Percentiles rank a stretch among this genome's conserved stretches.
These are phyloP conservation scores for Aspergillus hiratsukae DNA, from an alignment of 2,329 filamentous ascomycete genomes.

Conservation along the genomic window DNA sequence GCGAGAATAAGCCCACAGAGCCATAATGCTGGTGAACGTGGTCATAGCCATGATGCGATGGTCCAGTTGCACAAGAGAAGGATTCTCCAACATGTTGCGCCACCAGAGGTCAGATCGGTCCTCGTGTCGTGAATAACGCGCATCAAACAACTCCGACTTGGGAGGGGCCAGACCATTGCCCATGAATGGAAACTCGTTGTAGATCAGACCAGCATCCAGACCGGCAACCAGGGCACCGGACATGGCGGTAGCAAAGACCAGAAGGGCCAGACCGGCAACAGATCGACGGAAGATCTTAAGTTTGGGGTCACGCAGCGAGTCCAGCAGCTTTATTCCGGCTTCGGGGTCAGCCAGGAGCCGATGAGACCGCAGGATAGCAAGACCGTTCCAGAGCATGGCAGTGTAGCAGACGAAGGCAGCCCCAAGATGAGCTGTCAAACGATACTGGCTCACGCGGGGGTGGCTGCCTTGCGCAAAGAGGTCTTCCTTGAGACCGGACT, in stretches of 20 bases:
- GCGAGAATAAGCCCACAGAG: slow-evolving; percentile 75
- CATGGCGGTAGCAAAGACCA: slow-evolving; percentile 88
- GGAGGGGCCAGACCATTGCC: slow-evolving; percentile 78
- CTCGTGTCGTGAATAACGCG: slow-evolving; percentile 74
- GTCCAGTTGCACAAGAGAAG: slow-evolving; percentile 89
- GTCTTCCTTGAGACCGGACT: slow-evolving; percentile 91
- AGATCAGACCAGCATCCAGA: slow-evolving; percentile 92
- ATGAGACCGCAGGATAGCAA: slow-evolving; percentile 75
- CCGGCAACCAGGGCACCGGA: slow-evolving; percentile 92
- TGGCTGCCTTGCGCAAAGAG: slow-evolving; percentile 87
- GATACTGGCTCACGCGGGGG: slow-evolving; percentile 91
- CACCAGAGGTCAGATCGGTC: slow-evolving; percentile 85
- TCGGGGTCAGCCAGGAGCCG: slow-evolving; percentile 65
- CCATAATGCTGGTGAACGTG: slow-evolving; percentile 76
- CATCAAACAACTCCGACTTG: slow-evolving; percentile 73
- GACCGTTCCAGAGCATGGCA: slow-evolving; percentile 87
- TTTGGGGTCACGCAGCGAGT: slow-evolving; percentile 61
- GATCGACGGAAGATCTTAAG: slow-evolving; percentile 69
- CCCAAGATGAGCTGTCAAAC: slow-evolving; percentile 81
- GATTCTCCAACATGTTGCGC: slow-evolving; percentile 98
- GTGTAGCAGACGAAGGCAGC: slow-evolving; percentile 90
- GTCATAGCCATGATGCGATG: slow-evolving; percentile 88
- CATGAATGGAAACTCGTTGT: slow-evolving; percentile 98
- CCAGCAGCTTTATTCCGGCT: slow-evolving; percentile 56
- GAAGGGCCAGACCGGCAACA: slow-evolving; percentile 63